Evolutionary conservation across 2,329 filamentous ascomycete genomes (phyloP).

Genomic region (Xylaria sp.): DNA sequence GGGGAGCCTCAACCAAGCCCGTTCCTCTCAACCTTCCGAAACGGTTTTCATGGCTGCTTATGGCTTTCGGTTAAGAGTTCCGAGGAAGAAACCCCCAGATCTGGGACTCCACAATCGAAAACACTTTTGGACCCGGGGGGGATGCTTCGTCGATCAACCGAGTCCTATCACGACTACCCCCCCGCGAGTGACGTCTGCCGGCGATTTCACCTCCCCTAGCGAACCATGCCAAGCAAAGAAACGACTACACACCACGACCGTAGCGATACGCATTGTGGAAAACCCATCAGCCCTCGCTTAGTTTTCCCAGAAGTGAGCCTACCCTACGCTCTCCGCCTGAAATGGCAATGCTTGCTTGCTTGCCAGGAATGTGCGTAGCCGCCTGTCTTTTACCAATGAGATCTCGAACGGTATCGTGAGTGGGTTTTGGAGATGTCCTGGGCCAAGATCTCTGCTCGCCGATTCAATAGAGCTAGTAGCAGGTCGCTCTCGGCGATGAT

Average conservation of each 20-base stretch:
- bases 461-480: constrained; percentile 2
- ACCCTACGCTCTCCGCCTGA: neutral
- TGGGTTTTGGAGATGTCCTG: neutral
- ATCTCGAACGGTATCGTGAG: neutral
- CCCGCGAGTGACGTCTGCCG: constrained; percentile 17
- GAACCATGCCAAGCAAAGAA: constrained; percentile 15
- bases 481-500: constrained; percentile 6
- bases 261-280: neutral
- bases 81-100: constrained; percentile 35
- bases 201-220: constrained; percentile 13
- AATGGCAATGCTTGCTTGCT: neutral
- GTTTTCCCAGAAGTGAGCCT: neutral
- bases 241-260: neutral
- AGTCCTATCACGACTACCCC: constrained; percentile 19
- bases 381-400: neutral
- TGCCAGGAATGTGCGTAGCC: neutral
- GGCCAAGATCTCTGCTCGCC: constrained; percentile 1
- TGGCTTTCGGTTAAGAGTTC: constrained; percentile 46
- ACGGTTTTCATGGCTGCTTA: constrained; percentile 47
- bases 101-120: constrained; percentile 41
- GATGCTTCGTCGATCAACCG: constrained; percentile 33
- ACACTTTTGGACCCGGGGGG: constrained; percentile 10
- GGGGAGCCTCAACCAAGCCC: constrained; percentile 43
- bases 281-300: neutral
- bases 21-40: constrained; percentile 39